A percentile compares a stretch with the other conserved stretches of the same genome.
phyloP scores from a whole-genome alignment of 495 filamentous ascomycete species.

The Cetradonia linearis region DNA sequence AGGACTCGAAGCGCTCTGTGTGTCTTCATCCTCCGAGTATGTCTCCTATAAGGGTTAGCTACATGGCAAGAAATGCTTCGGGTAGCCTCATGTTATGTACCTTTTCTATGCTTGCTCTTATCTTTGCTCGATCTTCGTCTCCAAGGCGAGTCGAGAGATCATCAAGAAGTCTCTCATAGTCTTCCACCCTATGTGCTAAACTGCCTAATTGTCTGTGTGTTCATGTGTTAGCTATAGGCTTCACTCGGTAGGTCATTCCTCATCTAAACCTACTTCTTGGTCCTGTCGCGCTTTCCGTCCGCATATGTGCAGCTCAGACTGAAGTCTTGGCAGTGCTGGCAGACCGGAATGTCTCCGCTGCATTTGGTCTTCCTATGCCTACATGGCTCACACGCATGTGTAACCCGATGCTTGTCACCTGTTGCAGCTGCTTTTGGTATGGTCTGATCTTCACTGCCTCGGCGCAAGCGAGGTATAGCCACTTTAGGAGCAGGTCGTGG shows the following conservation, averaged over 20 bases:
- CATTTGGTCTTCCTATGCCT: constrained; percentile 58
- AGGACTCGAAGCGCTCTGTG: not conserved
- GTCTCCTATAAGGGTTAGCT: constrained; percentile 14
- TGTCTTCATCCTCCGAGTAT: constrained; percentile 14
- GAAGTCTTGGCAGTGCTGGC: constrained; percentile 48
- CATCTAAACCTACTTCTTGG: constrained; percentile 39
- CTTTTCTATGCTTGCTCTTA: constrained; percentile 22
- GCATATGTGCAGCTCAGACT: constrained; percentile 42
- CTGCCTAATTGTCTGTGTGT: constrained; percentile 32
- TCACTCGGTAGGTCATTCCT: constrained; percentile 15
- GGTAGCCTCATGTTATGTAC: not conserved
- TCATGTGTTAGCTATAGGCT: constrained; percentile 4
- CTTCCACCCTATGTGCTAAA: constrained; percentile 38
- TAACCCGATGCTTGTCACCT: constrained; percentile 31
- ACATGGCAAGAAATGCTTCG: not conserved
- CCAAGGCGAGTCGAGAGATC: constrained; percentile 33
- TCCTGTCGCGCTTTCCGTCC: constrained; percentile 48
- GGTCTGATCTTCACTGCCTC: constrained; percentile 17
- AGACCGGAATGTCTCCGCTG: constrained; percentile 47
- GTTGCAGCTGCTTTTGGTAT: constrained; percentile 21
- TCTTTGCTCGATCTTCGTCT: constrained; percentile 30
- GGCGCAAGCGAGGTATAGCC: constrained; percentile 36
- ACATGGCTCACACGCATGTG: constrained; percentile 61
- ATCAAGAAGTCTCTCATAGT: constrained; percentile 41
- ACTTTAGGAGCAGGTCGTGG: constrained; percentile 29